Evolutionary conservation across 73 alveolate genomes (phyloP), one percentile per base, ranked within the genome.

Genomic region (Blepharisma stoltei): DNA sequence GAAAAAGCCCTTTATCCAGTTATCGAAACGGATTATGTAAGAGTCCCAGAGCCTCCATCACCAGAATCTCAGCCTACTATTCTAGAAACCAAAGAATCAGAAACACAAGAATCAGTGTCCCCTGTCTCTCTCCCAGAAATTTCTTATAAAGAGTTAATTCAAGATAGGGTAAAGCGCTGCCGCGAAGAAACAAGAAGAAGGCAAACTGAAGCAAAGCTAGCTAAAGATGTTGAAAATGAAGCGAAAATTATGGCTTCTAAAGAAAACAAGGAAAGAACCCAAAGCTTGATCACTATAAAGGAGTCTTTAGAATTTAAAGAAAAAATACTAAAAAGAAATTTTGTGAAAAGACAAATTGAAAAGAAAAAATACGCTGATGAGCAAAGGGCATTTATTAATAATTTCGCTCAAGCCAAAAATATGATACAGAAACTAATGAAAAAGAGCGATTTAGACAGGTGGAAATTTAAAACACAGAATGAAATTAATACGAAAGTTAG

Each of bases 351-450:
- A 8, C 73, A 60, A 25, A 25, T 38, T 9, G 18, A 38, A 18
- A 60, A 1, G 23, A 60, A 60, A 25, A 14, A 20, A 25, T n/a
- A 18, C 38, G n/a, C 23, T 11, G 18, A 60, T 20, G 23, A 60
- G n/a, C 46, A 60, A 5, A 60, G 73, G 45, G 23, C 18, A 0
- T 60, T 60, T 60, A 60, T 60, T 2, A 38, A 14, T 14, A n/a
- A 60, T 8, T 60, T 60, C 5, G 37, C 73, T 2, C 73, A 60
- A 60, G 73, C 73, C 18, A 60, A 60, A 60, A 60, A 60, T 38
- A 60, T 60, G 73, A n/a, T 60, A 38, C 73, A 60, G 5, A 60
- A 60, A 25, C 4, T 60, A 9, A 60, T 60, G 73, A 60, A 60
- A 60, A 60, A 60, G 14, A 60, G 73, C 23, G 73, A 60, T 60